Evolutionary conservation across 768 basidiomycete species (phyloP), one percentile per base, ranked within the genome.

Genomic region (Lactifluus rugatus): DNA sequence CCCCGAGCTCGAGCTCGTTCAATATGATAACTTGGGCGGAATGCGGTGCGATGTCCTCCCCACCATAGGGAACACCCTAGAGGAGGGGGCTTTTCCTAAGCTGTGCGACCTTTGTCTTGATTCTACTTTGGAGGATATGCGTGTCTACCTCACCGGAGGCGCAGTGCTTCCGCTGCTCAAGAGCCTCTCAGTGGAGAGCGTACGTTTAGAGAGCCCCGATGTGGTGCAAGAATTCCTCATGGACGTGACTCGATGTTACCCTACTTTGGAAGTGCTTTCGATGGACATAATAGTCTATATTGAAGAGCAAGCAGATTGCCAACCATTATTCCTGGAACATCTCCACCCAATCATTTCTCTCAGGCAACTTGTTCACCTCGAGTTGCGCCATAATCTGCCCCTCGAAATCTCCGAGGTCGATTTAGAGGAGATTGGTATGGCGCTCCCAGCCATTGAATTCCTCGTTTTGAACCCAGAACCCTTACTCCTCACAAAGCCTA

Each of bases 331-430:
- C 8, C 39, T 36, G 26, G 61, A 56, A 36, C 52, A 57, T 31
- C 17, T 64, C 31, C 46, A 25, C 13, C 56, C 63, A n/a, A 41
- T 62, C 49, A 53, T 64, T 41, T 62, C 63, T 7, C 56, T 64
- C 39, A 42, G 34, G 28, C 52, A 52, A 23, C 63, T 64, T 39
- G n/a, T 21, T 31, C 49, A 23, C 37, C 63, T 64, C 5, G 63
- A 64, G 32, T 37, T 64, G 44, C 61, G 61, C n/a, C 63, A 64
- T 49, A 64, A 62, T 19, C 32, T 58, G 26, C 63, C 63, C 48
- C 48, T 64, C 21, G 39, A 54, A 21, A 44, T 64, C 61, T 62
- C 61, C 52, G 61, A 62, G 23, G 53, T 2, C 23, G 53, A 62
- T 36, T 39, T 64, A 14, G 26, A 49, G 23, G 61, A 64, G 55